phyloP scores from a whole-genome alignment of 169 alveolate species.

The Theileria parva region DNA sequence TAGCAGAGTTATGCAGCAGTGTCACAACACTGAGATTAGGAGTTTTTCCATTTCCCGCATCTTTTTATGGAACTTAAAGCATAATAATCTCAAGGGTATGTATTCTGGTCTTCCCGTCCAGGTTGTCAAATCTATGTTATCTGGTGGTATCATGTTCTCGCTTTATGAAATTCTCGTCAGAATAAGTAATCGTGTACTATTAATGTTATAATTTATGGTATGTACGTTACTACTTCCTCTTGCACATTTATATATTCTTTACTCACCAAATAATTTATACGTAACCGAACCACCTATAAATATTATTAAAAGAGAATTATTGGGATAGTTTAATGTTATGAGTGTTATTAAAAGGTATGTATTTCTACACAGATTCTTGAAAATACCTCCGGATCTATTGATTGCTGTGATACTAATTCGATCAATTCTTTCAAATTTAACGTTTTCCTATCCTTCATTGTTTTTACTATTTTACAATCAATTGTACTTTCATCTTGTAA shows the following conservation, averaged over 20 bases:
- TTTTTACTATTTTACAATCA: conserved; percentile 26
- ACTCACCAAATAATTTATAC: not conserved
- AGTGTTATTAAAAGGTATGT: no score
- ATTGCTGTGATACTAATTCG: not conserved
- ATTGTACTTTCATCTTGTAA: conserved; percentile 7
- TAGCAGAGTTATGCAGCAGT: conserved; percentile 56
- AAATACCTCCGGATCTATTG: not conserved
- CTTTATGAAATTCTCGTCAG: conserved; percentile 33
- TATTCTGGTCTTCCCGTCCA: conserved; percentile 66
- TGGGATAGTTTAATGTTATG: no score
- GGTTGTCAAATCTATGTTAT: conserved; percentile 38
- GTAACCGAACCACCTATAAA: conserved; percentile 20
- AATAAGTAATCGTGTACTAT: not conserved
- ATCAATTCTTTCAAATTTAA: not conserved
- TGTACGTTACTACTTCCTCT: not conserved
- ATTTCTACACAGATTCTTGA: not conserved
- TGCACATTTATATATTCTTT: conserved; percentile 5
- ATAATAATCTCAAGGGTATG: conserved; percentile 49
- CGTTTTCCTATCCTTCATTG: conserved; percentile 13
- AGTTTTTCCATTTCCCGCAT: conserved; percentile 20
- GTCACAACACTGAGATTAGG: conserved; percentile 46
- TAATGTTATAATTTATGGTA: conserved; percentile 10
- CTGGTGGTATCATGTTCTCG: conserved; percentile 59
- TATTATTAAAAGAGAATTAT: no score
- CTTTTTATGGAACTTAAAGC: conserved; percentile 37